Conservation (phyloP, 2,329 filamentous ascomycete genomes). For the Xylaria sp. region DNA sequence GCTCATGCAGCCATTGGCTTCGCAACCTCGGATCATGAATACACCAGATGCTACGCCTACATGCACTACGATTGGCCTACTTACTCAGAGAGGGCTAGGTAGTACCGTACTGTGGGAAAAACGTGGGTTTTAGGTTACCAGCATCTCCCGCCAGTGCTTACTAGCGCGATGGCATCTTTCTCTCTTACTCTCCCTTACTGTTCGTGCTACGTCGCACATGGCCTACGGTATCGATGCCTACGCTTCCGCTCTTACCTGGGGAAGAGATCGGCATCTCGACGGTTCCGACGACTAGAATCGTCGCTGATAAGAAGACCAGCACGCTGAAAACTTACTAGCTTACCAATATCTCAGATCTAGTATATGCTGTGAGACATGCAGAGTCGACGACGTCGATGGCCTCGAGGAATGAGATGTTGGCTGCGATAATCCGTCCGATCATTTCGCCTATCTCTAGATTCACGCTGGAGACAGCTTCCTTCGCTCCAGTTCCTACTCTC, state of each 20-base stretch:
- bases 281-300: background rate
- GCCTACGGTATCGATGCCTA: background rate
- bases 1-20: background rate
- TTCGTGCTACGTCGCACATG: background rate
- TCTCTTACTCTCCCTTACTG: constrained; percentile 12
- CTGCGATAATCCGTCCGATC: background rate
- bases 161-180: constrained; percentile 3
- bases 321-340: too few species aligned
- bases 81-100: too few species aligned
- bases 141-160: constrained; percentile 4
- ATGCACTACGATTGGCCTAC: too few species aligned
- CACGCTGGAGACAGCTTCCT: too few species aligned
- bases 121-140: background rate
- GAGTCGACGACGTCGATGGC: background rate
- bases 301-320: background rate
- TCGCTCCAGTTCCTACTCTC: too few species aligned
- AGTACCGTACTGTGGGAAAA: too few species aligned
- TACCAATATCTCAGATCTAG: too few species aligned
- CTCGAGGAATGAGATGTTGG: background rate
- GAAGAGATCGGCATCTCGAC: background rate
- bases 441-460: background rate
- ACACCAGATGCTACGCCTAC: background rate
- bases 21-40: background rate
- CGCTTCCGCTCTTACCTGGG: background rate
- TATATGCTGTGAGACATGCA: too few species aligned